Evolutionary conservation across 2,329 filamentous ascomycete species (phyloP).

Genomic region (Sordariomycetes sp.): DNA sequence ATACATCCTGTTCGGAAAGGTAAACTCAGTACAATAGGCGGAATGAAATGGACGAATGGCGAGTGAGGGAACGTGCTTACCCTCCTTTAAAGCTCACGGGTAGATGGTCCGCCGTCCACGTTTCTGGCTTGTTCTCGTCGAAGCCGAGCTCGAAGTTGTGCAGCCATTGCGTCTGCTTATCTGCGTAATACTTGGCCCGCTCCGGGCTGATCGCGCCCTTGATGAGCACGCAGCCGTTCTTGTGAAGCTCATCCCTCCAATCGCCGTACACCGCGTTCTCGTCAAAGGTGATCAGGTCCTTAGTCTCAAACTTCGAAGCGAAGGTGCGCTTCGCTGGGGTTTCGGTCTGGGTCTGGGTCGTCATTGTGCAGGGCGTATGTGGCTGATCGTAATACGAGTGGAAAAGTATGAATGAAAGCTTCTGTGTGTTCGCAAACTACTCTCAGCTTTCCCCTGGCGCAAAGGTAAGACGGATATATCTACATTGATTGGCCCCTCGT

Average conservation of each 20-base stretch:
- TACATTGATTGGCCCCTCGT: not conserved
- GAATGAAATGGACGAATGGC: not conserved
- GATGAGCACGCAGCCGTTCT: conserved; percentile 27
- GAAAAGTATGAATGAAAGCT: not conserved
- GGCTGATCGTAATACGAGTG: not conserved
- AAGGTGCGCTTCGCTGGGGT: conserved; percentile 7
- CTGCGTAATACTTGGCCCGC: conserved; percentile 24
- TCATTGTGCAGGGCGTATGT: conserved; percentile 3
- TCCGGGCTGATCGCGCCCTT: conserved; percentile 25
- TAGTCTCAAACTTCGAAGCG: conserved; percentile 12
- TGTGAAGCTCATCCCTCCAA: conserved; percentile 32
- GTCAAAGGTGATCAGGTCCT: conserved; percentile 13
- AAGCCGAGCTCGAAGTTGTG: conserved; percentile 28
- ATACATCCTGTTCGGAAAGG: conserved; percentile 21
- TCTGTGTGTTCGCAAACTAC: not conserved
- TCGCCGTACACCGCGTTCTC: conserved; percentile 17
- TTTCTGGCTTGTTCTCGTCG: conserved; percentile 18
- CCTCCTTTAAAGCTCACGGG: conserved; percentile 29
- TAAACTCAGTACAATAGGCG: not conserved
- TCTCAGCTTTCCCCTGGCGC: not conserved
- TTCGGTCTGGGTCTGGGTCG: conserved; percentile 7
- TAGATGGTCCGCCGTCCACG: conserved; percentile 30
- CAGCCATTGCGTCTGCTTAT: conserved; percentile 29
- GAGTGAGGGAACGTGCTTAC: not conserved
- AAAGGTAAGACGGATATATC: not conserved